Evolutionary conservation across 306 rosid genomes (phyloP).

Genomic region (Lagenaria siceraria): DNA sequence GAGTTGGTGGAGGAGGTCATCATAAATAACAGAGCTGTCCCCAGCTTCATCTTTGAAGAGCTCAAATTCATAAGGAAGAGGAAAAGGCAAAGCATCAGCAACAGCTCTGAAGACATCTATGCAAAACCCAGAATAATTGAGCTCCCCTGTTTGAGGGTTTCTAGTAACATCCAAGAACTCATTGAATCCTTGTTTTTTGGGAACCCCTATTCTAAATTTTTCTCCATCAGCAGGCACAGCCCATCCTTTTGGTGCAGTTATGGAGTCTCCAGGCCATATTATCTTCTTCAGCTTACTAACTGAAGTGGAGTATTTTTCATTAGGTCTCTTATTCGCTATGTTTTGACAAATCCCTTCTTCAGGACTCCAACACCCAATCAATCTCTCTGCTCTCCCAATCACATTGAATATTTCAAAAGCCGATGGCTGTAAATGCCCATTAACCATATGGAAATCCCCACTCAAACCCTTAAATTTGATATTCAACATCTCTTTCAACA

Average conservation of each 20-base stretch:
- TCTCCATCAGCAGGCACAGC: slow-evolving; percentile 12
- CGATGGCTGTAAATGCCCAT: slow-evolving; percentile 20
- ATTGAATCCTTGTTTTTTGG: slow-evolving; percentile 3
- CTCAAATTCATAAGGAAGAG: slow-evolving; percentile 9
- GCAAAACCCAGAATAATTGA: slow-evolving; percentile 12
- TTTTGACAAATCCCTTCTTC: background rate
- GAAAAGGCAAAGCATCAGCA: slow-evolving; percentile 12
- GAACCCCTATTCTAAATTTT: slow-evolving; percentile 26
- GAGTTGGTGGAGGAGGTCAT: slow-evolving; percentile 9
- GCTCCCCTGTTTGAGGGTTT: background rate
- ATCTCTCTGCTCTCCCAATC: slow-evolving; percentile 11
- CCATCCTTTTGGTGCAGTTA: slow-evolving; percentile 17
- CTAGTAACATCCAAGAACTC: slow-evolving; percentile 15
- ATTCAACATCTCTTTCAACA: background rate
- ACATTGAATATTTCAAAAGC: slow-evolving; percentile 20
- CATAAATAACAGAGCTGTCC: slow-evolving; percentile 4
- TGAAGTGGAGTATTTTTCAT: background rate
- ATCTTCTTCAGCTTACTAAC: slow-evolving; percentile 8
- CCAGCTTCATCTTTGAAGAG: background rate
- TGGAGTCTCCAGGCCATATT: slow-evolving; percentile 29
- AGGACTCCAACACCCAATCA: slow-evolving; percentile 20
- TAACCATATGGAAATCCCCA: slow-evolving; percentile 14
- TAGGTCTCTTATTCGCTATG: background rate
- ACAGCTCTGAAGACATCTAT: slow-evolving; percentile 18
- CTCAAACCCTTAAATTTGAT: slow-evolving; percentile 11